Base-by-base conservation (phyloP, 805 yeast genomes). In the Cyberlindnera petersonii region DNA sequence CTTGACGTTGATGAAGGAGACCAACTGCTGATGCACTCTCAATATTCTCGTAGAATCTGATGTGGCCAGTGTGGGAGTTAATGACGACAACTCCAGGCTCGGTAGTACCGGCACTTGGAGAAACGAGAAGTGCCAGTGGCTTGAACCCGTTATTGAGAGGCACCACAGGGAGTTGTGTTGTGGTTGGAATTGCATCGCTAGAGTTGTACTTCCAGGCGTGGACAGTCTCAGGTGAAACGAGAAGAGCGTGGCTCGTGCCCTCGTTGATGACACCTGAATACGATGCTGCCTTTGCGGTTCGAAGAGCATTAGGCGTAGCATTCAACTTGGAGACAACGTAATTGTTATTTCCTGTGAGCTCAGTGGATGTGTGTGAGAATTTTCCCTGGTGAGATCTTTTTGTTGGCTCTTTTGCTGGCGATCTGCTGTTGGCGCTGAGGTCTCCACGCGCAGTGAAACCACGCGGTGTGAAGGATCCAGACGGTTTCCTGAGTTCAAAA, bases 11-110 rank as follows among this genome's bases (percentile, higher is more conserved):
- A 60, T 74, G 62, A 33, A 79, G 65, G 22, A 80, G 59, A 23
- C 84, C 79, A 47, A 75, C 68, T 2, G 86, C 76, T 0, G 87
- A 79, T 0, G 87, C 84, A 42, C 75, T 75, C 46, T 76, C 81
- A 10, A 86, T 77, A 38, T 86, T 75, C 53, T 86, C 95, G 64
- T 82, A 83, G 59, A 80, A 88, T 19, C 72, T 71, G 33, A 84
- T 60, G 15, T 59, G 54, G 0, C 96, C 95, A 0, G 76, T 50
- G 15, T 66, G 56, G 1, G 80, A 66, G 52, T 81, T 76, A 16
- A 86, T 68, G 6, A 82, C 72, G 6, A 83, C 78, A 27, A 87
- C 61, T 9, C 96, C 96, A 0, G 94, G 91, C 36, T 69, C 70
- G 3, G 56, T 43, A 17, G 63, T 53, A 3, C 79, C 77, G 4